Percentiles rank a stretch among this genome's conserved stretches.
phyloP scores from a whole-genome alignment of 116 monocot genomes.

The Iris pallida region DNA sequence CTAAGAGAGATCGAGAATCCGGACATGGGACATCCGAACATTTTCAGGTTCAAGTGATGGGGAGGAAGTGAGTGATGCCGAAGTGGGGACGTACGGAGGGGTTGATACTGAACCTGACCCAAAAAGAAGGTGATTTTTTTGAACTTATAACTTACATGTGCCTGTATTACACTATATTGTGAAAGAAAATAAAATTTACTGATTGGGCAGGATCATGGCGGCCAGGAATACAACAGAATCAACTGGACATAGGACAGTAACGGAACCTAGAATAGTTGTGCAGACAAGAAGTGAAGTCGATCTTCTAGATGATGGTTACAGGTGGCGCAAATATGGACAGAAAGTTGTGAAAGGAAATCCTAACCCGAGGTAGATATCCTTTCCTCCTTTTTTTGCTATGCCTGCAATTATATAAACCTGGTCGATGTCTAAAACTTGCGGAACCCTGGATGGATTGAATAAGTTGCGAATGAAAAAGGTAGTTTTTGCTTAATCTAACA shows the following conservation, averaged over 20 bases:
- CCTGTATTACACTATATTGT: background rate
- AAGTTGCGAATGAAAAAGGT: too few species aligned
- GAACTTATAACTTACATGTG: background rate
- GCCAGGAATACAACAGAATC: slow-evolving; percentile 22
- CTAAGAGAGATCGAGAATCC: slow-evolving; percentile 9
- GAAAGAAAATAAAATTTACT: slow-evolving; percentile 3
- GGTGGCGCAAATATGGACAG: slow-evolving; percentile 89
- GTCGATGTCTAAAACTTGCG: too few species aligned
- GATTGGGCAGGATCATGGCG: slow-evolving; percentile 32
- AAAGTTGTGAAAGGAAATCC: slow-evolving; percentile 90
- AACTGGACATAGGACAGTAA: slow-evolving; percentile 49
- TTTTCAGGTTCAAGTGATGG: slow-evolving; percentile 58
- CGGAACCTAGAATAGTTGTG: slow-evolving; percentile 66
- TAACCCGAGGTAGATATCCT: slow-evolving; percentile 50
- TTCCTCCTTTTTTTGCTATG: too few species aligned
- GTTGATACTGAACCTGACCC: slow-evolving; percentile 30
- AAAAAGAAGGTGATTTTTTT: slow-evolving; percentile 48
- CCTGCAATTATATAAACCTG: too few species aligned
- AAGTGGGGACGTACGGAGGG: slow-evolving; percentile 24
- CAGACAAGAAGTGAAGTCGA: slow-evolving; percentile 84
- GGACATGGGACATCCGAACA: slow-evolving; percentile 45
- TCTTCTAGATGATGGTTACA: slow-evolving; percentile 89
- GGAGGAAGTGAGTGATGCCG: slow-evolving; percentile 55
- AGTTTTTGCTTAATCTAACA: too few species aligned
- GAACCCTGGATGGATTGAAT: too few species aligned